phyloP scores from a whole-genome alignment of 305 asterid genomes.

The Fraxinus nigra region DNA sequence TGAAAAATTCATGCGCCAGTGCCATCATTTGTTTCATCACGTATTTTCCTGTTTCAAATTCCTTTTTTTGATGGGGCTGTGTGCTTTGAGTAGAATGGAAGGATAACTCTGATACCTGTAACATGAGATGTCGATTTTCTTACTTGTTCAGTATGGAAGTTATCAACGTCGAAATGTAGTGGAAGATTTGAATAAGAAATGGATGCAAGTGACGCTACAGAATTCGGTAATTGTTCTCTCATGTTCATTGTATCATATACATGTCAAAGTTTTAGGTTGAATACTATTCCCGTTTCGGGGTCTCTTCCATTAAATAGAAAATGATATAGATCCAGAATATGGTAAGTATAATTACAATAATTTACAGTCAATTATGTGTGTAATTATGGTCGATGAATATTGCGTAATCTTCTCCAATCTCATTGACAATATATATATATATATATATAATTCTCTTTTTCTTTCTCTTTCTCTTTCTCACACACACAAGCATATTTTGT shows the following conservation, averaged over 20 bases:
- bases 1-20: background rate
- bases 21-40: background rate
- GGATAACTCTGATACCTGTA: background rate
- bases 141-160: conserved; percentile 66
- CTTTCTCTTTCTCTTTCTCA: no score
- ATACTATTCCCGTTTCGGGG: background rate
- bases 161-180: conserved; percentile 53
- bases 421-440: no score
- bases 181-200: conserved; percentile 86
- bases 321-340: no score
- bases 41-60: background rate
- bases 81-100: conserved; percentile 9
- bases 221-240: conserved; percentile 45
- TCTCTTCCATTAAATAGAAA: background rate
- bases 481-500: background rate
- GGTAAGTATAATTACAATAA: background rate
- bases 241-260: conserved; percentile 2
- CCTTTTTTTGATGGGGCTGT: background rate
- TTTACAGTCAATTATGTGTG: background rate
- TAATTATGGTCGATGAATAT: background rate
- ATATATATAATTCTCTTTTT: background rate
- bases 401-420: background rate
- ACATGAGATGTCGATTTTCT: conserved; percentile 17
- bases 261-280: background rate
- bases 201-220: conserved; percentile 75